phyloP scores from a whole-genome alignment of 441 rosid species.

The Erodium moschatum region DNA sequence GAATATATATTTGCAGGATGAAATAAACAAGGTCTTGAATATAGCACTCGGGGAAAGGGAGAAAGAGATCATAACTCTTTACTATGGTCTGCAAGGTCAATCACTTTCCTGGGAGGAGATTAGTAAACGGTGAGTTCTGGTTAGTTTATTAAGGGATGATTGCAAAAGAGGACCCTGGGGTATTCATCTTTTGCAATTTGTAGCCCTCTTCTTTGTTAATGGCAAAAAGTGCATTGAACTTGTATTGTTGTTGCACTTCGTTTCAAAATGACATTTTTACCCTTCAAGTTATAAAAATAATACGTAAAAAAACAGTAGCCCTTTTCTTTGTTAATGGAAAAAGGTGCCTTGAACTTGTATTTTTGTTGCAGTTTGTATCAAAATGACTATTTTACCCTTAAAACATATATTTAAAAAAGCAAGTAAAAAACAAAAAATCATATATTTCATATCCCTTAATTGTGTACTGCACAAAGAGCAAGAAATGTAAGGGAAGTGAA shows the following conservation, averaged over 20 bases:
- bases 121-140: slow-evolving; percentile 60
- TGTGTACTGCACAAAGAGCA: too few species aligned
- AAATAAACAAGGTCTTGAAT: slow-evolving; percentile 62
- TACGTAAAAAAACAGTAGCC: too few species aligned
- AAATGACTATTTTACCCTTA: too few species aligned
- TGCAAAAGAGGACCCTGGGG: neutral
- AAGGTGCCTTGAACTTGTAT: too few species aligned
- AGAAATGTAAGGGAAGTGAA: too few species aligned
- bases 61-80: slow-evolving; percentile 70
- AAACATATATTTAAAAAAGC: too few species aligned
- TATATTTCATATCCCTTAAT: too few species aligned
- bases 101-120: slow-evolving; percentile 94
- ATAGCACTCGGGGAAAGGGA: slow-evolving; percentile 59
- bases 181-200: neutral
- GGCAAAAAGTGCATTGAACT: neutral
- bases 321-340: too few species aligned
- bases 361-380: too few species aligned
- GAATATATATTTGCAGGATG: slow-evolving; percentile 45
- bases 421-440: too few species aligned
- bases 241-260: too few species aligned
- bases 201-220: neutral
- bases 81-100: slow-evolving; percentile 59
- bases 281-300: too few species aligned
- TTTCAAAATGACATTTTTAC: neutral
- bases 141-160: neutral